Conservation (phyloP, 2,329 filamentous ascomycete species). For the Stagonosporopsis tanaceti region DNA sequence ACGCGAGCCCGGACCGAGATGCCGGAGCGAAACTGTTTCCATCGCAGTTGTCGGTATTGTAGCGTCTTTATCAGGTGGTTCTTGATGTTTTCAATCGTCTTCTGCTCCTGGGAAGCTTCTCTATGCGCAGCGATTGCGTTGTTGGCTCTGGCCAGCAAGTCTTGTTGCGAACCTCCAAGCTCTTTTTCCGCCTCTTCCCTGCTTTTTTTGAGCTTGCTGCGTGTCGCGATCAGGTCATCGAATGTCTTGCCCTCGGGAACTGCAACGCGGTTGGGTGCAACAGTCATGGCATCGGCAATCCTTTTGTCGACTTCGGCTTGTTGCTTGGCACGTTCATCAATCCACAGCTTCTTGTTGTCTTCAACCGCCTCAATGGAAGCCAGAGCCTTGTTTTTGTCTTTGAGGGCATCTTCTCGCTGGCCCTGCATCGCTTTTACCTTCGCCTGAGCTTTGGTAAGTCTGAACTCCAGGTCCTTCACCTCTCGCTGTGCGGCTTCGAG, state of each 20-base stretch:
- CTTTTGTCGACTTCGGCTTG: constrained; percentile 36
- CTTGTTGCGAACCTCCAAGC: constrained; percentile 46
- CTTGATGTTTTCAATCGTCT: constrained; percentile 25
- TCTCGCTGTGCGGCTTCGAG: constrained; percentile 41
- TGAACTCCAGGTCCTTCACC: constrained; percentile 32
- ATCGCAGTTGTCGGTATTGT: constrained; percentile 73
- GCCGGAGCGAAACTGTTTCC: constrained; percentile 80
- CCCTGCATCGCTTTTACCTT: constrained; percentile 41
- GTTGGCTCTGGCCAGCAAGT: constrained; percentile 36
- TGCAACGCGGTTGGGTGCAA: constrained; percentile 38
- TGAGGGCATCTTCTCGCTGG: constrained; percentile 46
- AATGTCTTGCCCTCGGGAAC: constrained; percentile 44
- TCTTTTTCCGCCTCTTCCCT: constrained; percentile 38
- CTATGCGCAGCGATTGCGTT: constrained; percentile 41
- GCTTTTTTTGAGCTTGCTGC: constrained; percentile 40
- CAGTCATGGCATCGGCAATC: constrained; percentile 22
- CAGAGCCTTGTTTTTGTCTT: constrained; percentile 53
- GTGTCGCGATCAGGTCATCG: constrained; percentile 40
- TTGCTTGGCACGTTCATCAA: constrained; percentile 39
- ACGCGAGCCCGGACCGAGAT: constrained; percentile 87
- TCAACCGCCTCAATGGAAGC: constrained; percentile 46
- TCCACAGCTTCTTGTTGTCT: constrained; percentile 35
- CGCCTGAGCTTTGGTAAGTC: constrained; percentile 40
- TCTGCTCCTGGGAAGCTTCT: constrained; percentile 31
- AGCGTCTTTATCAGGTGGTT: constrained; percentile 66